Conservation (phyloP, 192 early-diverging fungal genomes). For the Linnemannia exigua region DNA sequence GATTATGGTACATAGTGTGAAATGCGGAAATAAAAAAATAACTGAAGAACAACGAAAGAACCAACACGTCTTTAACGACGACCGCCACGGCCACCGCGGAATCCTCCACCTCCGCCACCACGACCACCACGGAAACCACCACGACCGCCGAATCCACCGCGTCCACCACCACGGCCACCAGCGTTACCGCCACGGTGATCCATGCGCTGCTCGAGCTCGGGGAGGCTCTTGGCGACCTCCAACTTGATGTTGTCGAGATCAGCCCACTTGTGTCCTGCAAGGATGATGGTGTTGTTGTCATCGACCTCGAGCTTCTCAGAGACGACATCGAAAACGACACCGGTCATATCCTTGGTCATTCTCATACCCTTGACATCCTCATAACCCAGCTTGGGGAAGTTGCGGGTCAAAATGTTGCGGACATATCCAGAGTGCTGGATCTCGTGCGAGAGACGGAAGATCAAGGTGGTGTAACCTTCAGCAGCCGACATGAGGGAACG, state of each 20-base stretch:
- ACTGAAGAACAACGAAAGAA: neutral
- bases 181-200: conserved; percentile 59
- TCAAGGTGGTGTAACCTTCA: conserved; percentile 84
- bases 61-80: conserved; percentile 42
- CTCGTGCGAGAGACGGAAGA: conserved; percentile 75
- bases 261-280: conserved; percentile 81
- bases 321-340: conserved; percentile 90
- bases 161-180: conserved; percentile 58
- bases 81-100: conserved; percentile 61
- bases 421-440: conserved; percentile 90
- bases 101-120: conserved; percentile 59
- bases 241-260: conserved; percentile 75
- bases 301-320: conserved; percentile 75
- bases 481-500: conserved; percentile 89
- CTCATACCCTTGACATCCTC: conserved; percentile 86
- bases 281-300: conserved; percentile 59
- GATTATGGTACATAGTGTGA: conserved; percentile 17
- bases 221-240: conserved; percentile 79
- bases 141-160: conserved; percentile 58
- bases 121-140: conserved; percentile 56
- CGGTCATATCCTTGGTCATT: conserved; percentile 83
- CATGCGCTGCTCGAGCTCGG: conserved; percentile 80
- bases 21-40: conserved; percentile 11
- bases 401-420: conserved; percentile 78
- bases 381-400: conserved; percentile 78